Percentiles rank a stretch among this genome's conserved stretches.
phyloP scores from a whole-genome alignment of 768 basidiomycete species.

The Infundibulicybe gibba region DNA sequence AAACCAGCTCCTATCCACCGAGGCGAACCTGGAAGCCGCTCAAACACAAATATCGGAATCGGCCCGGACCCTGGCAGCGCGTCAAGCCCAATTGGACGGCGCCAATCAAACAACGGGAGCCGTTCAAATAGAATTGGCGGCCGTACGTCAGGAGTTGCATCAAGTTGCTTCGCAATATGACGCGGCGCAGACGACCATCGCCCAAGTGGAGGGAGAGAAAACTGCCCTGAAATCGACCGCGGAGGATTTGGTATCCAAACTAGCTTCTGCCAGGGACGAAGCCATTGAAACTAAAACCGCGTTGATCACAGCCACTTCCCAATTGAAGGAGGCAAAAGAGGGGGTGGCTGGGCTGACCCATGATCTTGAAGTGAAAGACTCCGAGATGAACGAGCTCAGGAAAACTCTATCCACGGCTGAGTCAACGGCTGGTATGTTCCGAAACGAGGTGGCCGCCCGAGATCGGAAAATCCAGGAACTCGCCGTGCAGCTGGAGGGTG shows the following conservation, averaged over 20 bases:
- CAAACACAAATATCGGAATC: conserved; percentile 1
- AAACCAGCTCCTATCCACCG: no score
- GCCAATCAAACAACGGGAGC: conserved; percentile 10
- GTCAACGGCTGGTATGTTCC: conserved; percentile 7
- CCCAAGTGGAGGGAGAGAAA: conserved; percentile 4
- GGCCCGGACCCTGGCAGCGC: conserved; percentile 3
- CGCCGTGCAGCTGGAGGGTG: conserved; percentile 3
- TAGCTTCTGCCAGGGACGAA: neutral
- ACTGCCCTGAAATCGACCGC: conserved; percentile 3
- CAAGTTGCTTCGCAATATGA: conserved; percentile 6
- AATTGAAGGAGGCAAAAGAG: conserved; percentile 8
- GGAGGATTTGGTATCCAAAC: conserved; percentile 1
- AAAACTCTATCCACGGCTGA: conserved; percentile 7
- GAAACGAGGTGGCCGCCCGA: conserved; percentile 2
- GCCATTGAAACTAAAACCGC: conserved; percentile 7
- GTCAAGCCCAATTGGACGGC: conserved; percentile 2
- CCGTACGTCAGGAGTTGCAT: conserved; percentile 6
- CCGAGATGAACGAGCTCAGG: conserved; percentile 8
- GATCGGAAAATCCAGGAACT: conserved; percentile 8
- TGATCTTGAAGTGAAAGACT: conserved; percentile 3
- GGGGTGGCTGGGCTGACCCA: conserved; percentile 6
- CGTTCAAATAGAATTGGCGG: conserved; percentile 8
- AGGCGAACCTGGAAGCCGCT: neutral
- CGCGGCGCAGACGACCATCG: conserved; percentile 6
- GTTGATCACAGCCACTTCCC: conserved; percentile 2